Percentiles rank a stretch among this genome's conserved stretches.
Conservation (phyloP, 208 protist species). For the Crithidia expoeki region DNA sequence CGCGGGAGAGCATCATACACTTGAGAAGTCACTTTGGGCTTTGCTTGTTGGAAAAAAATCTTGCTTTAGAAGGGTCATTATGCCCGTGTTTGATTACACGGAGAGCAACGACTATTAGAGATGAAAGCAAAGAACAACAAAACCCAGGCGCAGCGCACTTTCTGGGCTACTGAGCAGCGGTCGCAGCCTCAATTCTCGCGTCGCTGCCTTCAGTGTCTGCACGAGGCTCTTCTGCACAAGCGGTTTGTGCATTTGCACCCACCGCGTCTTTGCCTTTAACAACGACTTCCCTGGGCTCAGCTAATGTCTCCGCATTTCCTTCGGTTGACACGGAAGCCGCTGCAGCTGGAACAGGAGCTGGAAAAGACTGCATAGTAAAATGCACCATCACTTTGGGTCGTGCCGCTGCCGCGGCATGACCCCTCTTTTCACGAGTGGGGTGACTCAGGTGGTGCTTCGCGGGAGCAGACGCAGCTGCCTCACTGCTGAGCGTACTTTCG, state of each 20-base stretch:
- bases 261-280: background rate
- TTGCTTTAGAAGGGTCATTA: no score
- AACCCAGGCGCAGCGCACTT: no score
- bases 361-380: conserved; percentile 9
- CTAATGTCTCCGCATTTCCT: background rate
- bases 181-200: background rate
- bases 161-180: background rate
- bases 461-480: background rate
- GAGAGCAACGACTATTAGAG: no score
- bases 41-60: no score
- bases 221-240: background rate
- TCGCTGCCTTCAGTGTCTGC: background rate
- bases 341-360: background rate
- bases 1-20: no score
- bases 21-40: no score
- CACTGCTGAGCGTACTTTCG: background rate
- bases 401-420: background rate
- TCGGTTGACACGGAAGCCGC: background rate
- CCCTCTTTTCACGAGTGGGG: background rate
- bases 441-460: background rate
- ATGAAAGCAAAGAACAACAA: no score
- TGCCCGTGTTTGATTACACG: no score
- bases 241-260: no score
- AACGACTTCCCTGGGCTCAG: background rate
- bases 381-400: conserved; percentile 13